phyloP scores from a whole-genome alignment of 2,329 filamentous ascomycete species.

The Aspergillus chevalieri region DNA sequence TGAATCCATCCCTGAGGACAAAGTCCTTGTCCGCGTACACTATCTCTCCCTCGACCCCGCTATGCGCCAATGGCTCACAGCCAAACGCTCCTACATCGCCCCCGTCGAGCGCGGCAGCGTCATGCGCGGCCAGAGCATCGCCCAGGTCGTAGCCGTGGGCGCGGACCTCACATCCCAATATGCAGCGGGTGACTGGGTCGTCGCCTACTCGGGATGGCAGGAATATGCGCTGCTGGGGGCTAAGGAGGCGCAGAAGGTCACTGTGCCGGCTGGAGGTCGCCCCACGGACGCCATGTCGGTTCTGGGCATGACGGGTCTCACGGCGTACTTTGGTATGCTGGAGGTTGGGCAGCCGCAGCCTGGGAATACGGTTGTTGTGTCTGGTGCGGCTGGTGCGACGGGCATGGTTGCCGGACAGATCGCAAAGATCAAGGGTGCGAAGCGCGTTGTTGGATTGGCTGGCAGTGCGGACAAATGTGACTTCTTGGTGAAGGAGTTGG shows the following conservation, averaged over 20 bases:
- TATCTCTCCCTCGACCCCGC: slow-evolving; percentile 68
- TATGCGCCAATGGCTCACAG: slow-evolving; percentile 67
- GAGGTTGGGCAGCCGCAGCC: slow-evolving; percentile 62
- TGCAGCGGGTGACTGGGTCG: slow-evolving; percentile 44
- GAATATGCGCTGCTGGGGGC: slow-evolving; percentile 57
- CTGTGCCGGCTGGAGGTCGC: slow-evolving; percentile 42
- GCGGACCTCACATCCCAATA: slow-evolving; percentile 30
- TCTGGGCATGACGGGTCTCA: slow-evolving; percentile 62
- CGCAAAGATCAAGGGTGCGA: slow-evolving; percentile 63
- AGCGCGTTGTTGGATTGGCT: slow-evolving; percentile 58
- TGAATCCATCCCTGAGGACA: slow-evolving; percentile 40
- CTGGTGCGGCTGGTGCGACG: slow-evolving; percentile 71
- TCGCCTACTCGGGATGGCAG: slow-evolving; percentile 56
- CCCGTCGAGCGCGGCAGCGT: slow-evolving; percentile 62
- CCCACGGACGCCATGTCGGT: slow-evolving; percentile 58
- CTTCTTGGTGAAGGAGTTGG: slow-evolving; percentile 59
- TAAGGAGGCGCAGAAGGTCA: slow-evolving; percentile 42
- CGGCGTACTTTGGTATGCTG: slow-evolving; percentile 69
- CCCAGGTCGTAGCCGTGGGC: slow-evolving; percentile 54
- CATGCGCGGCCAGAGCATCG: slow-evolving; percentile 61
- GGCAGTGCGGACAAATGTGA: slow-evolving; percentile 62
- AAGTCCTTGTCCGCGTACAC: slow-evolving; percentile 55
- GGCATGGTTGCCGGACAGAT: slow-evolving; percentile 73
- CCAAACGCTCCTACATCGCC: slow-evolving; percentile 57
- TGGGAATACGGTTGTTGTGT: slow-evolving; percentile 71